Evolutionary conservation across 78 protist species (phyloP).

Genomic region (Planoprotostelium fungivorum): DNA sequence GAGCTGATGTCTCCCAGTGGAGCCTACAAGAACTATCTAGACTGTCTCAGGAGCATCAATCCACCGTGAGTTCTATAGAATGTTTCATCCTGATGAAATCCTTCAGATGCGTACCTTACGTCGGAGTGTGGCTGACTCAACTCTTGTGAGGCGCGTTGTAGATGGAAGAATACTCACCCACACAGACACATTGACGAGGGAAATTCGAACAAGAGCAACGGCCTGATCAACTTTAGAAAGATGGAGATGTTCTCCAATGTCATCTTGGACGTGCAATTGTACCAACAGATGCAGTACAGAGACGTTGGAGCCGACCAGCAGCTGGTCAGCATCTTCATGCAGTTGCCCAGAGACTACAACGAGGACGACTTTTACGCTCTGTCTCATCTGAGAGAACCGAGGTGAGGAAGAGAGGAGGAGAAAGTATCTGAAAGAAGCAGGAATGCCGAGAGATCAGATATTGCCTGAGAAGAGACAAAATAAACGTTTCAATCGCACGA

Average conservation of each 20-base stretch:
- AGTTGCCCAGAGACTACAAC: neutral
- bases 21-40: neutral
- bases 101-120: too few relatives aligned
- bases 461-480: too few relatives aligned
- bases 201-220: neutral
- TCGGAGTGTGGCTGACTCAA: neutral
- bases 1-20: neutral
- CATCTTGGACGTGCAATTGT: conserved; percentile 20
- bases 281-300: conserved; percentile 17
- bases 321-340: neutral
- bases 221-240: conserved; percentile 39
- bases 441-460: too few relatives aligned
- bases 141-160: neutral
- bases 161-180: neutral
- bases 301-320: neutral
- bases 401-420: too few relatives aligned
- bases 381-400: neutral
- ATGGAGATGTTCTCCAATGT: conserved; percentile 21
- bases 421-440: too few relatives aligned
- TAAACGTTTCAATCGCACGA: too few relatives aligned
- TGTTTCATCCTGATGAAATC: too few relatives aligned
- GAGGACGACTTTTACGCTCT: neutral
- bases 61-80: neutral
- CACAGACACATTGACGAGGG: neutral
- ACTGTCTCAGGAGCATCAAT: neutral